Evolutionary conservation across 2,329 filamentous ascomycete genomes (phyloP), one percentile per base, ranked within the genome.

Genomic region (Beauveria medogensis): DNA sequence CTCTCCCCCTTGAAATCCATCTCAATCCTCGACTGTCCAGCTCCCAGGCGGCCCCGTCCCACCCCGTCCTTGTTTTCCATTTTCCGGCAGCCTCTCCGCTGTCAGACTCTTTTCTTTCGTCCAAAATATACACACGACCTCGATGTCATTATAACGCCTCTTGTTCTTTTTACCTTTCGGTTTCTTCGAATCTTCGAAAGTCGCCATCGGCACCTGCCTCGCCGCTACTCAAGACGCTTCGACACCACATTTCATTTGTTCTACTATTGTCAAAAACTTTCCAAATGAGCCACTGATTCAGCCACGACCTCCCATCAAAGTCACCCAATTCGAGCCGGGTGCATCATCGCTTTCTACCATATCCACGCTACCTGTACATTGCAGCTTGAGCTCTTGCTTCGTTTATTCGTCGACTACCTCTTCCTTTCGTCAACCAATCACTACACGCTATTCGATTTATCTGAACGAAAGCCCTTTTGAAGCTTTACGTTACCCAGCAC

Each of bases 111-210:
- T 67, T 61, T 57, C 41, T 48, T 52, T 24, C 20, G 41, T 14
- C 8, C 64, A 71, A 64, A 62, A 46, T 41, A 58, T 41, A 59
- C 37, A 63, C 56, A 61, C 61, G 55, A 63, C 68, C 67, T 71
- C 70, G 69, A 78, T 78, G 76, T 77, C 70, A 69, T 71, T 66
- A 73, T 78, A 78, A 78, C 76, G 75, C 74, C 70, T 69, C 56
- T 67, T 66, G 64, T 68, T 70, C 68, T 67, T 69, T 60, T 68
- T 67, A 64, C 69, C 70, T 69, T 67, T 67, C 66, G 37, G 48
- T 46, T 71, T 73, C 65, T 67, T 69, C 64, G 67, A 68, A 62
- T 64, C 68, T 68, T 65, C 63, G 63, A 65, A 55, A 69, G 69
- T 70, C 69, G 53, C 64, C 65, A 61, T 66, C 69, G 69, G 71